phyloP scores from a whole-genome alignment of 257 asterid species.

The Solanum sejunctum region DNA sequence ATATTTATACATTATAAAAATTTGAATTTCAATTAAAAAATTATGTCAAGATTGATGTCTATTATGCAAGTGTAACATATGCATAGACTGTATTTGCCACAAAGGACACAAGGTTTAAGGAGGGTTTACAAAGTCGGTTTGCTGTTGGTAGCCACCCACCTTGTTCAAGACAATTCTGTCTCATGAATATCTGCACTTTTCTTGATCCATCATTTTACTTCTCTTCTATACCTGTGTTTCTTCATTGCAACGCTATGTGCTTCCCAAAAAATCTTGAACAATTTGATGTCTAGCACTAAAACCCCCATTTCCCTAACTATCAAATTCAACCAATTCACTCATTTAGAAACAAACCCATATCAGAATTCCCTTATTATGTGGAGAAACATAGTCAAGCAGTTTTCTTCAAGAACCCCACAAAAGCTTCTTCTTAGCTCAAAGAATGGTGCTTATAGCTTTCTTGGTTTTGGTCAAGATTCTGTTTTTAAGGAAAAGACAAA shows the following conservation, averaged over 20 bases:
- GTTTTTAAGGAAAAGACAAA: constrained; percentile 6
- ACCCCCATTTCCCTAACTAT: constrained; percentile 21
- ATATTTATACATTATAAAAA: no score
- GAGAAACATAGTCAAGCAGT: constrained; percentile 42
- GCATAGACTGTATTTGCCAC: not conserved
- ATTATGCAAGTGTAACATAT: not conserved
- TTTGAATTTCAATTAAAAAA: no score
- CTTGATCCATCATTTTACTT: not conserved
- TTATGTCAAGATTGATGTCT: no score
- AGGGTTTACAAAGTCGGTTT: constrained; percentile 41
- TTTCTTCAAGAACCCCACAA: constrained; percentile 20
- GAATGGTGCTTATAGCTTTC: constrained; percentile 25
- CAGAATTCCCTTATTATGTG: constrained; percentile 50
- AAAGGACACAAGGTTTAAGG: constrained; percentile 33
- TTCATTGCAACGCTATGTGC: not conserved
- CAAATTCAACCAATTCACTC: constrained; percentile 16
- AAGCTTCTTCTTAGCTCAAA: constrained; percentile 5
- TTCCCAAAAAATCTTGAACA: not conserved
- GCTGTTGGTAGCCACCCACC: not conserved
- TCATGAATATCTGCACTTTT: not conserved
- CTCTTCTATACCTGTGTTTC: not conserved
- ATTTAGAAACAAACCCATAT: constrained; percentile 9
- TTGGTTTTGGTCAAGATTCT: constrained; percentile 25
- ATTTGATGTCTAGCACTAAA: constrained; percentile 49
- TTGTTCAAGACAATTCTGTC: not conserved